Evolutionary conservation across 805 yeast genomes (phyloP).

Genomic region (Tetrapisispora namnaoensis): DNA sequence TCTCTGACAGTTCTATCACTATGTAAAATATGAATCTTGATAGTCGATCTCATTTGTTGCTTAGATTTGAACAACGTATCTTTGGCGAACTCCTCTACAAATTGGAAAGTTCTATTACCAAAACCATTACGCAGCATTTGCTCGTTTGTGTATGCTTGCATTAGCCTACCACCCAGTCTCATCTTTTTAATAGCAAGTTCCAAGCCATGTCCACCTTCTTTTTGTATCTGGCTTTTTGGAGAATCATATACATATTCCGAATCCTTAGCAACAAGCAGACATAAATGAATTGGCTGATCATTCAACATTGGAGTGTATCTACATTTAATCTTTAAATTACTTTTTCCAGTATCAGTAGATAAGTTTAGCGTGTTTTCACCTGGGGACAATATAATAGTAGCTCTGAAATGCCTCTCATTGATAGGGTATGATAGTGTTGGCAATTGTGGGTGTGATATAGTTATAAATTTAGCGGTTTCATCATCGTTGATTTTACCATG

Average conservation of each 20-base stretch:
- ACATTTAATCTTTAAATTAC: conserved; percentile 26
- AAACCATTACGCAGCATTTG: conserved; percentile 73
- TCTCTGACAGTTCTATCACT: conserved; percentile 60
- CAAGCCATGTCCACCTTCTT: conserved; percentile 52
- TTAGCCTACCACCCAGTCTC: conserved; percentile 72
- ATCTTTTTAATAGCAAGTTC: conserved; percentile 62
- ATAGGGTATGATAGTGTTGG: conserved; percentile 70
- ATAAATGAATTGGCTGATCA: conserved; percentile 71
- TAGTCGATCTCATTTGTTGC: conserved; percentile 39
- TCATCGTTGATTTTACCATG: conserved; percentile 34
- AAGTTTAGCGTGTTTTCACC: conserved; percentile 52
- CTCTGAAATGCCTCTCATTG: conserved; percentile 62
- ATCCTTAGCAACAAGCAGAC: conserved; percentile 67
- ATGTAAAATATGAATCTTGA: conserved; percentile 70
- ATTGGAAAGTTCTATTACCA: conserved; percentile 68
- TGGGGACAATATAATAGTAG: conserved; percentile 57
- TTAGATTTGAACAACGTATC: conserved; percentile 42
- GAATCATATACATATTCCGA: conserved; percentile 63
- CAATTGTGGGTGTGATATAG: conserved; percentile 32
- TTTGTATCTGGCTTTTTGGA: conserved; percentile 37
- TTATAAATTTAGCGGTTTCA: conserved; percentile 30
- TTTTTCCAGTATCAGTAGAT: conserved; percentile 34
- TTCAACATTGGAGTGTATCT: conserved; percentile 46
- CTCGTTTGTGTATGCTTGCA: conserved; percentile 87
- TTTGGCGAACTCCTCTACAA: conserved; percentile 52